Base-by-base conservation (phyloP, 371 early-diverging fungal species). In the Batkoa obscura region DNA sequence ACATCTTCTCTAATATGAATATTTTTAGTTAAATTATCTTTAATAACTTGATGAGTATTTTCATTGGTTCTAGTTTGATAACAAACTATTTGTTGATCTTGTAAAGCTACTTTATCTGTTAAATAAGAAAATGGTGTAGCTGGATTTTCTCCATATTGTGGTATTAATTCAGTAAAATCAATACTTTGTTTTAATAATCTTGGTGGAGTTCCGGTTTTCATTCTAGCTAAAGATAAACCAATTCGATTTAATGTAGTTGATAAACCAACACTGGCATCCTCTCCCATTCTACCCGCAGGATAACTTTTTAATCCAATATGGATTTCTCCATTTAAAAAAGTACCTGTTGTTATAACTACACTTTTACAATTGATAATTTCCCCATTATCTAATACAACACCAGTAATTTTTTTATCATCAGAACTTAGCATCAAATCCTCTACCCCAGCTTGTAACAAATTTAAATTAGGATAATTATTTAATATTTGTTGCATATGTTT, bases 121-220 rank as follows among this genome's bases (percentile, higher is more conserved):
- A 87, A 60, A 62, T 71, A 88, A 10, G 88, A 87, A 55, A 88
- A 88, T 1, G 89, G 89, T 0, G 73, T 66, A 13, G 84, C 76
- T 2, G 83, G 84, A 37, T 72, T 65, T 55, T 88, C 89, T 5
- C 89, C 88, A 39, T 72, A 64, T 63, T 88, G 88, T 0, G 71
- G 66, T 0, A 61, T 60, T 30, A 88, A 63, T 5, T 72, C 74
- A 9, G 74, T 66, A 64, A 76, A 88, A 59, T 84, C 72, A 38
- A 88, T 86, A 12, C 82, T 84, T 55, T 71, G 69, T 36, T 84
- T 80, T 56, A 81, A 78, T 50, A 88, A 64, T 55, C 89, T 66
- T 9, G 89, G 83, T 23, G 89, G 88, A 13, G 89, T 88, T 30
- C 89, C 88, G 30, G 89, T 88, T 65, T 88, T 87, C 60, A 88